phyloP scores from a whole-genome alignment of 441 rosid genomes.

The Erodium texanum region DNA sequence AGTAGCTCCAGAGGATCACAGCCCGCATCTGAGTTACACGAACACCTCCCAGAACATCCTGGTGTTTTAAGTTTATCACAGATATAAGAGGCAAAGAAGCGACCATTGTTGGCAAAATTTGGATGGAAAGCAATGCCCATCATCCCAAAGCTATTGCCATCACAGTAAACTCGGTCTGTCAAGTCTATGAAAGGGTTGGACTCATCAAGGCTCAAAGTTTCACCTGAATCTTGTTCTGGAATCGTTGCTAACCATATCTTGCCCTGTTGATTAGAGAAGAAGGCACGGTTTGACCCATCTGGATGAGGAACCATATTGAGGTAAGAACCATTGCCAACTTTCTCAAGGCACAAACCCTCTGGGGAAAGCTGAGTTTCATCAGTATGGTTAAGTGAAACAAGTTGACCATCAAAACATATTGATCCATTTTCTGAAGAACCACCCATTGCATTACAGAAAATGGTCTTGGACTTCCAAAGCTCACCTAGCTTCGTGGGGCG shows the following conservation, averaged over 20 bases:
- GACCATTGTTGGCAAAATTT: constrained; percentile 10
- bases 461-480: constrained; percentile 28
- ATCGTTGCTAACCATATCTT: constrained; percentile 46
- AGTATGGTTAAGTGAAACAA: constrained; percentile 24
- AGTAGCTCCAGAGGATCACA: constrained; percentile 45
- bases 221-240: constrained; percentile 41
- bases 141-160: constrained; percentile 19
- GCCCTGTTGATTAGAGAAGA: constrained; percentile 39
- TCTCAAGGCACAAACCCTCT: constrained; percentile 42
- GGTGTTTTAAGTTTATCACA: constrained; percentile 38
- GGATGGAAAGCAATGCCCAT: constrained; percentile 21
- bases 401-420: constrained; percentile 32
- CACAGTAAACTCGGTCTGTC: constrained; percentile 37
- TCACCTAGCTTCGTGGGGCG: constrained; percentile 26
- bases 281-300: constrained; percentile 44
- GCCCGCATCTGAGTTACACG: constrained; percentile 39
- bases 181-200: constrained; percentile 43
- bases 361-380: constrained; percentile 20
- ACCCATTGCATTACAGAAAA: constrained; percentile 40
- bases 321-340: constrained; percentile 40
- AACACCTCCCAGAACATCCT: constrained; percentile 41
- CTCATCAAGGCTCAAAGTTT: constrained; percentile 24
- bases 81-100: constrained; percentile 38
- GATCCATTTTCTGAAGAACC: constrained; percentile 26
- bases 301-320: constrained; percentile 53